Conservation (phyloP, 2,329 filamentous ascomycete genomes). For the Fusarium sp. region DNA sequence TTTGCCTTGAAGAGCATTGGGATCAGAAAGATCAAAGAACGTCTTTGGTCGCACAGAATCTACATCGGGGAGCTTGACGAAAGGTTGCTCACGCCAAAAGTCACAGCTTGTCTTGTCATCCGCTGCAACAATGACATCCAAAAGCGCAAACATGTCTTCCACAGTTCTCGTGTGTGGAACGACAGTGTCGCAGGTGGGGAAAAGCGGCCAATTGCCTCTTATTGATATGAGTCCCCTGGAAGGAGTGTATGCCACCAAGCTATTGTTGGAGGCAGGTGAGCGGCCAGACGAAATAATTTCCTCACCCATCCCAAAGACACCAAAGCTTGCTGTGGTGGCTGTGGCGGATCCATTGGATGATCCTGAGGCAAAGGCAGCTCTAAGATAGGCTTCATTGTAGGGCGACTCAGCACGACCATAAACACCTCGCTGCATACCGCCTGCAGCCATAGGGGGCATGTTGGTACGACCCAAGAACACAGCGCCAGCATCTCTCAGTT, state of each 20-base stretch:
- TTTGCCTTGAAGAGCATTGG: neutral
- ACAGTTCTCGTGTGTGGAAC: slow-evolving; percentile 18
- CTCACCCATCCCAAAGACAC: neutral
- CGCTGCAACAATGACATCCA: slow-evolving; percentile 7
- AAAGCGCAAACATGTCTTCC: slow-evolving; percentile 11
- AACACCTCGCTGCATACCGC: neutral
- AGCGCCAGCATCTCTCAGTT: slow-evolving; percentile 14
- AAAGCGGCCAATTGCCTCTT: slow-evolving; percentile 26
- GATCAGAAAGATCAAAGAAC: neutral
- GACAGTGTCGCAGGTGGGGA: slow-evolving; percentile 11
- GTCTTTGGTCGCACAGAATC: neutral
- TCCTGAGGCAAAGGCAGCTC: neutral
- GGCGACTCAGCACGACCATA: slow-evolving; percentile 4
- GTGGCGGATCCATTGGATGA: neutral
- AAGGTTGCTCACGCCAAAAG: slow-evolving; percentile 24
- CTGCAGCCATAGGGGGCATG: slow-evolving; percentile 5
- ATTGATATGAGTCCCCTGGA: slow-evolving; percentile 20
- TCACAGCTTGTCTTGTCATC: slow-evolving; percentile 3
- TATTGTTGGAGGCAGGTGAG: slow-evolving; percentile 20
- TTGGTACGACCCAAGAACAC: neutral
- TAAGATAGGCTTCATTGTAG: neutral
- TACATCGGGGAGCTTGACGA: neutral
- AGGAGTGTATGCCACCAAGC: slow-evolving; percentile 20
- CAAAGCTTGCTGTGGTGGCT: neutral
- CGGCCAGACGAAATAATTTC: neutral